Evolutionary conservation across 2,329 filamentous ascomycete genomes (phyloP), one percentile per base, ranked within the genome.

Genomic region (Bipolaris gigantea): DNA sequence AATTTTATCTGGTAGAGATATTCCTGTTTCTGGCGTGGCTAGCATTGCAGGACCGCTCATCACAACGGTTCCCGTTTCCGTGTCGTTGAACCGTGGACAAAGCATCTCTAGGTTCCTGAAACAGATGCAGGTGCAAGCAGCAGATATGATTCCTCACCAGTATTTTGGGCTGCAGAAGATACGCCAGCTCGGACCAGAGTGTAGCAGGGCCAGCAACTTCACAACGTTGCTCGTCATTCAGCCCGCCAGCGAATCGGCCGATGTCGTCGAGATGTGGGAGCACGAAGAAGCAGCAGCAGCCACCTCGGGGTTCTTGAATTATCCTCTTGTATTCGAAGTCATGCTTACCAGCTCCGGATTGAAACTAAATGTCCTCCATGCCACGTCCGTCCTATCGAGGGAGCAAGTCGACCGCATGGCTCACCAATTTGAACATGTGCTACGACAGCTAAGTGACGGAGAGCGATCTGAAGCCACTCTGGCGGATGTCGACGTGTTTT

Each of bases 181-280:
- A 27, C 55, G 60, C 15, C 61, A 65, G 40, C 53, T 67, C 15
- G 83, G 80, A 63, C 72, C 76, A 2, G 81, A 83, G 40, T 32
- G 21, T 11, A 43, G 19, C 40, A 43, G 40, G 40, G 40, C 21
- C 40, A 1, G 80, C 83, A 43, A 39, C 36, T 39, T 39, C 16
- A 39, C 36, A 39, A 39, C 16, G n/a, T 18, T 39, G 10, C 27
- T 43, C 13, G 40, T 43, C 21, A 43, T 43, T 43, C 40, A 43
- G 40, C 40, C 40, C 10, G 16, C 19, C 3, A 39, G 19, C 36
- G 19, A 3, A 3, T 39, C 36, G 36, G 16, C 36, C n/a, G 36
- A 39, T 10, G 10, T 16, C n/a, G 36, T 39, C 36, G 16, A 39
- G n/a, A 39, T 39, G 36, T 39, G 16, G 36, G 4, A 39, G n/a